A percentile compares a stretch with the other conserved stretches of the same genome.
phyloP scores from a whole-genome alignment of 2,329 filamentous ascomycete species.

The Amylocarpus encephaloides region DNA sequence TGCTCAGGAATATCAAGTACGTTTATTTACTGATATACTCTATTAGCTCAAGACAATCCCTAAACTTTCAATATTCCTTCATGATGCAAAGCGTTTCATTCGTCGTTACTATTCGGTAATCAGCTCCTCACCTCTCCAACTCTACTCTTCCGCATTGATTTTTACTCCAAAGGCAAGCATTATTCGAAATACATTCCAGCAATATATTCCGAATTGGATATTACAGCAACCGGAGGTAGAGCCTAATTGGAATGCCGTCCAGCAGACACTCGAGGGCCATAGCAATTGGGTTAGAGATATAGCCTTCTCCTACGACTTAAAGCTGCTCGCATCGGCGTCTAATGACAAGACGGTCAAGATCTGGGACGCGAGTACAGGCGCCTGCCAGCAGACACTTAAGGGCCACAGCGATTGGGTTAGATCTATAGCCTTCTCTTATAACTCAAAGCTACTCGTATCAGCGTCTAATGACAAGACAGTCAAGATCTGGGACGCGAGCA shows the following conservation, averaged over 20 bases:
- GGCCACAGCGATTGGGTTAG: conserved; percentile 1
- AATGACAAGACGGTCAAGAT: not conserved
- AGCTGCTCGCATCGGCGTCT: conserved; percentile 1
- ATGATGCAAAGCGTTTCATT: conserved; percentile 22
- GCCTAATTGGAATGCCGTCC: conserved; percentile 1
- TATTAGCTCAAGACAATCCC: conserved; percentile 12
- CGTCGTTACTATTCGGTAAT: conserved; percentile 23
- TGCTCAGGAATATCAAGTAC: not conserved
- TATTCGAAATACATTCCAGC: conserved; percentile 21
- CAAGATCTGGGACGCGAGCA: conserved; percentile 6
- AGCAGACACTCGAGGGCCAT: conserved; percentile 8
- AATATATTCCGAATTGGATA: conserved; percentile 14
- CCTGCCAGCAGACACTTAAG: no score
- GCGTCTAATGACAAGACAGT: conserved; percentile 7
- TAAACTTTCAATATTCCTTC: conserved; percentile 23
- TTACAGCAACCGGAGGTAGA: conserved; percentile 11
- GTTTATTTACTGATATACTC: no score
- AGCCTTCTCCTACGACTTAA: conserved; percentile 12
- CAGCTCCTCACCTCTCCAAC: conserved; percentile 23
- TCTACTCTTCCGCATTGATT: conserved; percentile 26
- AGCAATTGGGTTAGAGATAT: conserved; percentile 2
- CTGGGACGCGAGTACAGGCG: not conserved
- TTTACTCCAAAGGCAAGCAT: conserved; percentile 26
- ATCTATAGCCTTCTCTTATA: conserved; percentile 12
- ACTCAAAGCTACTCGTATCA: conserved; percentile 12